phyloP scores from a whole-genome alignment of 495 filamentous ascomycete species.

The Aspergillus sclerotioniger region DNA sequence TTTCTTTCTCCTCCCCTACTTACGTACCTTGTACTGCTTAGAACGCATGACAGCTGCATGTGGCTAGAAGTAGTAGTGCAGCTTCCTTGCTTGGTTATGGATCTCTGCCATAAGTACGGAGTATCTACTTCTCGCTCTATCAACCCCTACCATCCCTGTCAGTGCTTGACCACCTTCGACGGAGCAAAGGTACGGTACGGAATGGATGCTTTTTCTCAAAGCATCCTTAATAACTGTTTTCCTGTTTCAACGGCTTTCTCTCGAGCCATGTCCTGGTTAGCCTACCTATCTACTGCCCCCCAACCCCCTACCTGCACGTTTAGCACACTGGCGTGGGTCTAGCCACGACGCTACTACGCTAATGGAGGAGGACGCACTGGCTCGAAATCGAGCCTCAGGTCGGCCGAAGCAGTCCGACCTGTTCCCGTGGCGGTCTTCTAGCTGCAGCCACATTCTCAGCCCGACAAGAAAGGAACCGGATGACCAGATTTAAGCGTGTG shows the following conservation, averaged over 20 bases:
- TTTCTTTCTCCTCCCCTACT: neutral
- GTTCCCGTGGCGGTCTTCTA: neutral
- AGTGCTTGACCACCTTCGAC: no score
- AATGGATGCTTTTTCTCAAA: no score
- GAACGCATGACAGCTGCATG: neutral
- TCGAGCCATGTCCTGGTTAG: no score
- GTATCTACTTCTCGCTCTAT: neutral
- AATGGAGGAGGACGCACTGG: neutral
- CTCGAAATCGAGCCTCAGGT: neutral
- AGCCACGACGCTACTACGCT: neutral
- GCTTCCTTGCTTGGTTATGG: neutral
- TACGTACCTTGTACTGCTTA: neutral
- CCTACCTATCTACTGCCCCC: no score
- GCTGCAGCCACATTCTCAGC: neutral
- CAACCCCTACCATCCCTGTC: neutral
- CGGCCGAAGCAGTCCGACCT: neutral
- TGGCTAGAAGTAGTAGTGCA: neutral
- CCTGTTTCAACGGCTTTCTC: neutral
- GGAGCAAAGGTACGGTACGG: no score
- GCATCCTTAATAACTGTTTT: no score
- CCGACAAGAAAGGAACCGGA: slow-evolving; percentile 5
- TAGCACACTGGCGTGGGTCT: neutral
- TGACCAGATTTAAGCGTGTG: neutral
- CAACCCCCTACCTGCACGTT: neutral
- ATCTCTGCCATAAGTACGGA: neutral